Evolutionary conservation across 2,329 filamentous ascomycete species (phyloP).

Genomic region (Phialocephala subalpina): DNA sequence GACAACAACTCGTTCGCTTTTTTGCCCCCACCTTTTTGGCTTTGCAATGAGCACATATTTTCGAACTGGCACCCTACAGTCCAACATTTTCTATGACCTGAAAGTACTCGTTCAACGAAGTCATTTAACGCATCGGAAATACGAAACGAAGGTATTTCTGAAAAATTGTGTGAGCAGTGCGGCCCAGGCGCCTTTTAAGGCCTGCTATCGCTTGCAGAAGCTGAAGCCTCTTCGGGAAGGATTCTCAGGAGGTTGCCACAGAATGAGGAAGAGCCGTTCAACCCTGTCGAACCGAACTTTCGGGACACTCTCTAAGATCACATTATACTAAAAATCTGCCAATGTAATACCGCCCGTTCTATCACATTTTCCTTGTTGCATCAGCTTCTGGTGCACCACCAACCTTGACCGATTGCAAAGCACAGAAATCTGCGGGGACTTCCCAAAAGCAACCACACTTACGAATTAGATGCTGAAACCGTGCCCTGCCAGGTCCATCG

Average conservation of each 20-base stretch:
- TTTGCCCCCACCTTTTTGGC: slow-evolving; percentile 33
- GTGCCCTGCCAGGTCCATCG: not conserved
- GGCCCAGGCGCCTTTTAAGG: no score
- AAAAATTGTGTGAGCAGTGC: no score
- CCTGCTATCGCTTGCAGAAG: not conserved
- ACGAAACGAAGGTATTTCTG: not conserved
- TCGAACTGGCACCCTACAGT: slow-evolving; percentile 32
- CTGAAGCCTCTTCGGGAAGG: not conserved
- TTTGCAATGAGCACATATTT: slow-evolving; percentile 34
- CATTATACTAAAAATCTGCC: no score
- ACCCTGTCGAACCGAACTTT: not conserved
- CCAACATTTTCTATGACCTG: not conserved
- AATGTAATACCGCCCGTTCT: no score
- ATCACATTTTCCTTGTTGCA: no score
- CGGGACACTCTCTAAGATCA: no score
- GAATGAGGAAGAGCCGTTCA: not conserved
- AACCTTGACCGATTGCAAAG: not conserved
- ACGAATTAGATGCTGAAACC: not conserved
- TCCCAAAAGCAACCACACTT: not conserved
- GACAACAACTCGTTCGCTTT: slow-evolving; percentile 32
- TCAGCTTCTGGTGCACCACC: no score
- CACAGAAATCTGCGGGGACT: not conserved
- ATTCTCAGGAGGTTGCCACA: not conserved
- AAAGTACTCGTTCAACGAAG: not conserved
- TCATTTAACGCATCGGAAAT: not conserved